Conservation (phyloP, 225 moss, liverwort and hornwort genomes). For the Bryum argenteum region DNA sequence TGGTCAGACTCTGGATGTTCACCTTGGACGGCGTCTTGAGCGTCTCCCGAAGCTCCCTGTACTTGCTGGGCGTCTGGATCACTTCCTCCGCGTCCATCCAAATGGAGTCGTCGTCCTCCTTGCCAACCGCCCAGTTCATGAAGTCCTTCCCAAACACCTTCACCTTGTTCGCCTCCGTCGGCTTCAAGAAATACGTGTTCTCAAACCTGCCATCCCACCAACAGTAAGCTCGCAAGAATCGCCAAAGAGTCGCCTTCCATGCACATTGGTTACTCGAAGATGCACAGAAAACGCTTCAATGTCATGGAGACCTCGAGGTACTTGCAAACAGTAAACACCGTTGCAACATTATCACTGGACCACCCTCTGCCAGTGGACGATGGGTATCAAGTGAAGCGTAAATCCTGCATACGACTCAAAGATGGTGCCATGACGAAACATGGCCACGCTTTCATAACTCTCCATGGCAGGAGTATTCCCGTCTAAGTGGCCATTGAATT, state of each 20-base stretch:
- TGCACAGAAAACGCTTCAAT: not conserved
- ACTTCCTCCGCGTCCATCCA: conserved; percentile 92
- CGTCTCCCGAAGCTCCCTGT: conserved; percentile 68
- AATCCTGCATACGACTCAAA: too few species aligned
- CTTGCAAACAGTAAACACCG: not conserved
- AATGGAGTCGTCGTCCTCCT: conserved; percentile 84
- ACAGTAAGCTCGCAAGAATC: not conserved
- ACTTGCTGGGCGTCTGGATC: conserved; percentile 55
- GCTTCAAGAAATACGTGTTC: conserved; percentile 74
- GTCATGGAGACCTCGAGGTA: not conserved
- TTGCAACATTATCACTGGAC: not conserved
- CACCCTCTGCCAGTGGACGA: not conserved
- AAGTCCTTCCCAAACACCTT: conserved; percentile 98
- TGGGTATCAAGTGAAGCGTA: not conserved
- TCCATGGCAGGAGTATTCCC: not conserved
- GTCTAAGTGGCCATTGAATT: not conserved
- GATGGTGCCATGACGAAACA: not conserved
- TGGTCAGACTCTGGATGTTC: conserved; percentile 80
- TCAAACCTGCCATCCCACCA: conserved; percentile 62
- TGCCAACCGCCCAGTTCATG: conserved; percentile 85
- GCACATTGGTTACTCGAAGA: not conserved
- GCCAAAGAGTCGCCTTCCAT: not conserved
- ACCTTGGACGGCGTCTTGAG: conserved; percentile 73
- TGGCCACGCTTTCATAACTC: not conserved
- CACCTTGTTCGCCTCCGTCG: conserved; percentile 85